These are phyloP conservation scores for Penicillium diatomitis DNA, from an alignment of 495 filamentous ascomycete species.

Conservation along the genomic window DNA sequence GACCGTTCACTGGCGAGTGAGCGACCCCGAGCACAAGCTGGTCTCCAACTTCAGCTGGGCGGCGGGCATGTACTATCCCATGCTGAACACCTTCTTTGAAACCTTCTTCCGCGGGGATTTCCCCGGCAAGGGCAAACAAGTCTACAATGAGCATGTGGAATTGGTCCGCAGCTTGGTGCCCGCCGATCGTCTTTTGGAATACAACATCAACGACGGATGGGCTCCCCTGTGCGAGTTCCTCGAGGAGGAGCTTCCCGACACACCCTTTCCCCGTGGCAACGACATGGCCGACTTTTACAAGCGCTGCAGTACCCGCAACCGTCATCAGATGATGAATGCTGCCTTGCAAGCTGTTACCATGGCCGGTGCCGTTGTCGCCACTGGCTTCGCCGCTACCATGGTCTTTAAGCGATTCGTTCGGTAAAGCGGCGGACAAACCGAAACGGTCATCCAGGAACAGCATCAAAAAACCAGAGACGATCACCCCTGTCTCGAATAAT, in stretches of 20 bases:
- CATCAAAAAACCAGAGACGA: neutral
- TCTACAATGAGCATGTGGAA: constrained; percentile 37
- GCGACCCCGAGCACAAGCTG: constrained; percentile 44
- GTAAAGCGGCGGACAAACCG: constrained; percentile 7
- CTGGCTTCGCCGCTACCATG: constrained; percentile 31
- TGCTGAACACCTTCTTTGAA: constrained; percentile 51
- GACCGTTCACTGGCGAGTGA: constrained; percentile 46
- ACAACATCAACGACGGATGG: constrained; percentile 58
- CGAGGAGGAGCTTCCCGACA: constrained; percentile 46
- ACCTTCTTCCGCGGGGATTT: constrained; percentile 46
- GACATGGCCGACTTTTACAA: constrained; percentile 51
- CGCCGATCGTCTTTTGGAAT: constrained; percentile 49
- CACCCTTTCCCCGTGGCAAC: constrained; percentile 37
- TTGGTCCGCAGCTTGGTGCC: constrained; percentile 38
- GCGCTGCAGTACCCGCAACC: constrained; percentile 49
- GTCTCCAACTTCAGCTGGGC: constrained; percentile 47
- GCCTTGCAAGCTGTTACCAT: constrained; percentile 43
- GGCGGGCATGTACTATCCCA: constrained; percentile 49
- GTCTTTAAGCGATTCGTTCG: constrained; percentile 35
- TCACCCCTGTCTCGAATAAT: neutral
- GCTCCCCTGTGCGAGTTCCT: constrained; percentile 59
- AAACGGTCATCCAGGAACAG: neutral
- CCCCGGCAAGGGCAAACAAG: constrained; percentile 42
- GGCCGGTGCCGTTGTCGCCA: constrained; percentile 35
- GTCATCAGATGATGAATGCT: constrained; percentile 53